phyloP scores from a whole-genome alignment of 1,284 basidiomycete species.

The Tilletia indica region DNA sequence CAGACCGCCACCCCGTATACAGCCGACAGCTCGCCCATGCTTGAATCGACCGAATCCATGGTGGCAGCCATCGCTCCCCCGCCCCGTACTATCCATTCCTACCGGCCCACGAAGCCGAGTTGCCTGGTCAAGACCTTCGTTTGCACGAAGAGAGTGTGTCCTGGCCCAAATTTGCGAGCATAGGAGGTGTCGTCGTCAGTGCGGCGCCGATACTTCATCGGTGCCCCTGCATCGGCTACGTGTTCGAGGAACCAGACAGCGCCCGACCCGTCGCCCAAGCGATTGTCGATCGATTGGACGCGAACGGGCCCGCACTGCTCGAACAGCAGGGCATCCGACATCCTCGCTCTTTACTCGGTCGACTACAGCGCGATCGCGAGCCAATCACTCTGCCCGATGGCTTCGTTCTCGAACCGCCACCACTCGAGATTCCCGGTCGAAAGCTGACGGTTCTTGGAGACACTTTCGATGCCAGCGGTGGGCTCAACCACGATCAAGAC shows the following conservation, averaged over 20 bases:
- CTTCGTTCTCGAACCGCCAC: slow-evolving; percentile 40
- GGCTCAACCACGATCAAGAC: slow-evolving; percentile 20
- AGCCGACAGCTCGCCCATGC: neutral
- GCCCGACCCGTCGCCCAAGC: slow-evolving; percentile 27
- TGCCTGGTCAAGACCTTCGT: slow-evolving; percentile 39
- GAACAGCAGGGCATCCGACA: slow-evolving; percentile 40
- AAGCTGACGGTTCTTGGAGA: slow-evolving; percentile 52
- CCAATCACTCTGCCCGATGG: slow-evolving; percentile 47
- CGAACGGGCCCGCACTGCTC: slow-evolving; percentile 38
- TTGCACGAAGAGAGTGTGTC: slow-evolving; percentile 37
- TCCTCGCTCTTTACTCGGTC: slow-evolving; percentile 44
- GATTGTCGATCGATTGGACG: slow-evolving; percentile 36
- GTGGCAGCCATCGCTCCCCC: slow-evolving; percentile 26
- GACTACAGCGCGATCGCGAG: slow-evolving; percentile 32
- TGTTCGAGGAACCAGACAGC: slow-evolving; percentile 39
- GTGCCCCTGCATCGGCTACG: slow-evolving; percentile 50
- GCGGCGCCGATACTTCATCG: slow-evolving; percentile 52
- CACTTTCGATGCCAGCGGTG: slow-evolving; percentile 49
- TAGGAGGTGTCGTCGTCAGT: slow-evolving; percentile 38
- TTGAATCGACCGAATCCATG: slow-evolving; percentile 17
- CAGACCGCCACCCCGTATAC: slow-evolving; percentile 26
- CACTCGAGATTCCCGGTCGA: slow-evolving; percentile 41
- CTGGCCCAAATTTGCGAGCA: slow-evolving; percentile 40
- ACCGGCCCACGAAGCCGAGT: slow-evolving; percentile 45
- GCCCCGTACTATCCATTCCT: slow-evolving; percentile 32